Conservation (phyloP, 2,329 filamentous ascomycete genomes). For the Alternaria sp. region DNA sequence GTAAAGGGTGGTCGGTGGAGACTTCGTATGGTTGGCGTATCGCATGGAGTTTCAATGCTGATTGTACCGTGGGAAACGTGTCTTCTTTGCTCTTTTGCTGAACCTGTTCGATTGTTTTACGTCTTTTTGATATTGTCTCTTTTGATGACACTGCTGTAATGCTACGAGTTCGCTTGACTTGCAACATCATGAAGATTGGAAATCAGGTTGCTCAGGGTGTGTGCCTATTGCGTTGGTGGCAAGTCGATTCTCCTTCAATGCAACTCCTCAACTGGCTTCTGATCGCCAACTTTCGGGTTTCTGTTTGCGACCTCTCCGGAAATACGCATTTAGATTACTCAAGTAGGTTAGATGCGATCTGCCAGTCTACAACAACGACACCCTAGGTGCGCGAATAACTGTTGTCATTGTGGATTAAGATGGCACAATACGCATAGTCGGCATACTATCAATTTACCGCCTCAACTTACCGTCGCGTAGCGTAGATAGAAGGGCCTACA, state of each 20-base stretch:
- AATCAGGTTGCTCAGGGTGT: background rate
- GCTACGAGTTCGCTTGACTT: background rate
- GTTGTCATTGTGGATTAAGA: slow-evolving; percentile 31
- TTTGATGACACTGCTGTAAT: background rate
- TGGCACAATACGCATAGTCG: slow-evolving; percentile 20
- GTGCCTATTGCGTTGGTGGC: background rate
- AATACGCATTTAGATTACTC: background rate
- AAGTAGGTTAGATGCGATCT: background rate
- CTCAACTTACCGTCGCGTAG: background rate
- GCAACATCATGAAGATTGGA: background rate
- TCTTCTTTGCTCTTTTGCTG: slow-evolving; percentile 8
- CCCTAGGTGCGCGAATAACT: slow-evolving; percentile 13
- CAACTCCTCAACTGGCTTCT: background rate
- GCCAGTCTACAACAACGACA: background rate
- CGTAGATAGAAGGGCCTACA: slow-evolving; percentile 7
- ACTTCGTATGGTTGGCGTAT: slow-evolving; percentile 59
- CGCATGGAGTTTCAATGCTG: slow-evolving; percentile 59
- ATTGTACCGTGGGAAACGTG: slow-evolving; percentile 45
- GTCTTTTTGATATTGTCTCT: background rate
- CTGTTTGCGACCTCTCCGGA: background rate
- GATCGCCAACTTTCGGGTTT: background rate
- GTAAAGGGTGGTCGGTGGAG: slow-evolving; percentile 54
- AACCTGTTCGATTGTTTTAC: slow-evolving; percentile 9
- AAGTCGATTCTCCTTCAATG: background rate
- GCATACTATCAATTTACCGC: background rate